Conservation (phyloP, 2,329 filamentous ascomycete species). For the Cucurbitaria berberidis region DNA sequence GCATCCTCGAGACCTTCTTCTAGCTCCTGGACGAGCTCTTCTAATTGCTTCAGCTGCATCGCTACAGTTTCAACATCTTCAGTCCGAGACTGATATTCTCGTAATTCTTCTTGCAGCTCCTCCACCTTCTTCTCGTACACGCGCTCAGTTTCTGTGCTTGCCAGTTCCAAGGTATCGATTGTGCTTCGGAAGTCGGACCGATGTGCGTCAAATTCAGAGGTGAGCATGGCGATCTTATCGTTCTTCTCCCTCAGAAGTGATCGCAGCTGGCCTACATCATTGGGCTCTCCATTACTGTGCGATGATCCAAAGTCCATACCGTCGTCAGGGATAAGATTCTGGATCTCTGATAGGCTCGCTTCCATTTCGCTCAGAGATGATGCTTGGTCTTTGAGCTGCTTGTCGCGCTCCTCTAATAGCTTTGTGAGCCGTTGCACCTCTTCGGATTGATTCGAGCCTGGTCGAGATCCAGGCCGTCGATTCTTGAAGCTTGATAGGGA, state of each 20-base stretch:
- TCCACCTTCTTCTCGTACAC: constrained; percentile 95
- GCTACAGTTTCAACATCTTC: constrained; percentile 93
- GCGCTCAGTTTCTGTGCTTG: constrained; percentile 91
- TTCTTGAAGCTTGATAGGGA: constrained; percentile 56
- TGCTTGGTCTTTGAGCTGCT: constrained; percentile 87
- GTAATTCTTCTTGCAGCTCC: constrained; percentile 80
- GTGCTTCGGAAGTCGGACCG: constrained; percentile 95
- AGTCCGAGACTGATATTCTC: constrained; percentile 79
- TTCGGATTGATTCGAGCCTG: constrained; percentile 55
- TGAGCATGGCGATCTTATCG: constrained; percentile 92
- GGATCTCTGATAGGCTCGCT: constrained; percentile 79
- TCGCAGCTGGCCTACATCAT: constrained; percentile 77
- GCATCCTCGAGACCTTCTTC: constrained; percentile 97
- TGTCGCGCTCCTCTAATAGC: constrained; percentile 82
- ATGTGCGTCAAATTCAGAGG: constrained; percentile 92
- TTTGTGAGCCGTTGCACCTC: constrained; percentile 75
- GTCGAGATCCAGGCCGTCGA: constrained; percentile 33
- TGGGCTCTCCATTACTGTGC: constrained; percentile 54
- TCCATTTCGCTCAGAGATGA: constrained; percentile 88
- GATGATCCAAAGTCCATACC: constrained; percentile 57
- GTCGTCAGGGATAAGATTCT: constrained; percentile 68
- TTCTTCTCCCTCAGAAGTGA: constrained; percentile 92
- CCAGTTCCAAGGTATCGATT: constrained; percentile 94
- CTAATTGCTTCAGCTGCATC: constrained; percentile 88
- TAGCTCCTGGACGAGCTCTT: constrained; percentile 94